Conservation (phyloP, 805 yeast species). For the Yarrowia yakushimensis region DNA sequence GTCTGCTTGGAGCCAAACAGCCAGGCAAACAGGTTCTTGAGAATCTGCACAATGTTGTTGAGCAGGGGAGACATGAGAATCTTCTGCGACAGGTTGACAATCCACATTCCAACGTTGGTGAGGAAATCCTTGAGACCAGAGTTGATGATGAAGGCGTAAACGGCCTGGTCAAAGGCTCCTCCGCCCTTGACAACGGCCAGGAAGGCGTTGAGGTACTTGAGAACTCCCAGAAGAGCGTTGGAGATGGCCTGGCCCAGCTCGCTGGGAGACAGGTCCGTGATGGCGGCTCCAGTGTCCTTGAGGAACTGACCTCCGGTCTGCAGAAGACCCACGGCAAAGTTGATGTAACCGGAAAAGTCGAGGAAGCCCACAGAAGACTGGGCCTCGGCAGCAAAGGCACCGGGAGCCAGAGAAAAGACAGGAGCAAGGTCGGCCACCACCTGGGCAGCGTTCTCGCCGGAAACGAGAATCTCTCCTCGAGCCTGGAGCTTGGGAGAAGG, state of each 20-base stretch:
- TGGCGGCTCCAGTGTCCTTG: conserved; percentile 22
- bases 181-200: conserved; percentile 17
- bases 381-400: conserved; percentile 16
- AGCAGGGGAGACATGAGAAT: conserved; percentile 25
- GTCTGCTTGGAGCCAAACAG: conserved; percentile 25
- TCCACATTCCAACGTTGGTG: conserved; percentile 22
- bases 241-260: conserved; percentile 22
- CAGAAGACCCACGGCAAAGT: conserved; percentile 15
- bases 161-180: conserved; percentile 6
- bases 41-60: conserved; percentile 22
- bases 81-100: conserved; percentile 23
- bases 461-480: conserved; percentile 7
- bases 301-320: conserved; percentile 23
- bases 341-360: conserved; percentile 19
- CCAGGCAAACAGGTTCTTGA: conserved; percentile 22
- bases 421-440: conserved; percentile 13
- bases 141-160: conserved; percentile 21
- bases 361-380: conserved; percentile 10
- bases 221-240: conserved; percentile 14
- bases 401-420: conserved; percentile 12
- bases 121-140: conserved; percentile 22
- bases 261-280: conserved; percentile 13
- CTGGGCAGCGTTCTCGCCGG: conserved; percentile 18
- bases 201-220: conserved; percentile 23
- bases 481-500: background rate